phyloP scores from a whole-genome alignment of 176 grass and related monocot genomes.

The Eragrostis curvula region DNA sequence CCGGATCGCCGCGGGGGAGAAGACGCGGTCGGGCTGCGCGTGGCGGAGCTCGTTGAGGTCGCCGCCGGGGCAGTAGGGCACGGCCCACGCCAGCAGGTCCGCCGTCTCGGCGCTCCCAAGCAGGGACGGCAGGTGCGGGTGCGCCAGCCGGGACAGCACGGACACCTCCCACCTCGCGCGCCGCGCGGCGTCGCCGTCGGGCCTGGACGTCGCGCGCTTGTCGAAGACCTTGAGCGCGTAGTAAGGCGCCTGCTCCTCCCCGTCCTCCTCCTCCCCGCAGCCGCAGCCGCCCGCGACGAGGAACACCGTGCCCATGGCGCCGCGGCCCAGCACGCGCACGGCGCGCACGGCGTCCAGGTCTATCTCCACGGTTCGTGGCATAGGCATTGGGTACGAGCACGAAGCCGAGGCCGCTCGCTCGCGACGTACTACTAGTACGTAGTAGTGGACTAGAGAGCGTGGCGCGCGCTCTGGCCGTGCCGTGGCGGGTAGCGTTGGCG shows the following conservation, averaged over 20 bases:
- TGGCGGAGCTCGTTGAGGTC: slow-evolving; percentile 89
- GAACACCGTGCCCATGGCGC: slow-evolving; percentile 97
- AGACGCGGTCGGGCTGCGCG: slow-evolving; percentile 71
- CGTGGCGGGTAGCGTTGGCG: slow-evolving; percentile 10
- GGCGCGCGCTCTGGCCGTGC: not conserved
- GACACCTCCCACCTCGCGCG: slow-evolving; percentile 89
- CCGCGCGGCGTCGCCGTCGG: slow-evolving; percentile 42
- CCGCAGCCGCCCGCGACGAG: slow-evolving; percentile 47
- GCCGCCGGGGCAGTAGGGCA: slow-evolving; percentile 90
- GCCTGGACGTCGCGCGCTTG: slow-evolving; percentile 39
- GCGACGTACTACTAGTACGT: not conserved
- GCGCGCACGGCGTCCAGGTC: slow-evolving; percentile 78
- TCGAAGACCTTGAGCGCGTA: slow-evolving; percentile 98
- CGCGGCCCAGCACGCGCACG: slow-evolving; percentile 83
- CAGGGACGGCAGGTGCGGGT: slow-evolving; percentile 80
- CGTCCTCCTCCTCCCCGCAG: not conserved
- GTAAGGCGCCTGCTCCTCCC: not conserved
- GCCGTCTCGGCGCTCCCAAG: slow-evolving; percentile 70
- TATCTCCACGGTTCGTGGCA: slow-evolving; percentile 65
- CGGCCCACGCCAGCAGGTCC: slow-evolving; percentile 78
- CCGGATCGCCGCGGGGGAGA: slow-evolving; percentile 75
- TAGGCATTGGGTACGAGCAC: not conserved
- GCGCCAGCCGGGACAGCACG: slow-evolving; percentile 69
- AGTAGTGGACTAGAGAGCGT: not conserved
- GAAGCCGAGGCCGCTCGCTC: no score